Evolutionary conservation across 148 eudicot genomes (phyloP).

Genomic region (Rhododendron williamsianum): DNA sequence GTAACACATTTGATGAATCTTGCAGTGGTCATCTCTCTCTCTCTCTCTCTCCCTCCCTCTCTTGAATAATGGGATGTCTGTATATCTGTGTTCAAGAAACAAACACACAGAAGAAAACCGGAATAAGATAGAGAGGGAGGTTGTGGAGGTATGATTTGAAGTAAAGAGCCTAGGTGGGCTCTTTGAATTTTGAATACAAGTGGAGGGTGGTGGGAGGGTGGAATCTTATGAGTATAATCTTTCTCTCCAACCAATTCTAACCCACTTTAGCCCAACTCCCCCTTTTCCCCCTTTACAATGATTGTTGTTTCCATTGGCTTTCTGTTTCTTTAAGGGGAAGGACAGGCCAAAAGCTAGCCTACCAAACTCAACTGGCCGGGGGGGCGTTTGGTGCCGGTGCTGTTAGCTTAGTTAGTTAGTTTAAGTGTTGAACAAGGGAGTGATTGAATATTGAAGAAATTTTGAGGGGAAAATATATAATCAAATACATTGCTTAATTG

Average conservation of each 20-base stretch:
- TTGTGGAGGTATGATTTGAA: slow-evolving; percentile 1
- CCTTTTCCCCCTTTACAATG: neutral
- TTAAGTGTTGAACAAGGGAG: slow-evolving; percentile 18
- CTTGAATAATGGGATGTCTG: neutral
- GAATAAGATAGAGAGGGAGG: neutral
- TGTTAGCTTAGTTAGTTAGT: slow-evolving; percentile 15
- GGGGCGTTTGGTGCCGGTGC: slow-evolving; percentile 17
- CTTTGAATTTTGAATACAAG: slow-evolving; percentile 21
- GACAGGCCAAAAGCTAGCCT: slow-evolving; percentile 1
- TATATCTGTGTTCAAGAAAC: neutral
- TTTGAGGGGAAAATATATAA: neutral
- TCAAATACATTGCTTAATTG: slow-evolving; percentile 6
- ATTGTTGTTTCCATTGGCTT: slow-evolving; percentile 7
- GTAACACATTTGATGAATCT: slow-evolving; percentile 34
- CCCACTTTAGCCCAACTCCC: slow-evolving; percentile 12
- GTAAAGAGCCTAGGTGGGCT: neutral
- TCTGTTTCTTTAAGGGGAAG: slow-evolving; percentile 29
- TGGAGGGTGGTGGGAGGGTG: slow-evolving; percentile 15
- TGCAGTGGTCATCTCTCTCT: slow-evolving; percentile 20
- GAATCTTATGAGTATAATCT: neutral
- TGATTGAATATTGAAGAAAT: slow-evolving; percentile 5
- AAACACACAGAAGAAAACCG: neutral
- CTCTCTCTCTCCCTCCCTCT: slow-evolving; percentile 9
- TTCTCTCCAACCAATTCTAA: neutral
- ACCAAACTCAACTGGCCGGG: neutral